These are phyloP conservation scores for Coniochaeta ligniaria DNA, from an alignment of 2,329 filamentous ascomycete species.

Conservation along the genomic window DNA sequence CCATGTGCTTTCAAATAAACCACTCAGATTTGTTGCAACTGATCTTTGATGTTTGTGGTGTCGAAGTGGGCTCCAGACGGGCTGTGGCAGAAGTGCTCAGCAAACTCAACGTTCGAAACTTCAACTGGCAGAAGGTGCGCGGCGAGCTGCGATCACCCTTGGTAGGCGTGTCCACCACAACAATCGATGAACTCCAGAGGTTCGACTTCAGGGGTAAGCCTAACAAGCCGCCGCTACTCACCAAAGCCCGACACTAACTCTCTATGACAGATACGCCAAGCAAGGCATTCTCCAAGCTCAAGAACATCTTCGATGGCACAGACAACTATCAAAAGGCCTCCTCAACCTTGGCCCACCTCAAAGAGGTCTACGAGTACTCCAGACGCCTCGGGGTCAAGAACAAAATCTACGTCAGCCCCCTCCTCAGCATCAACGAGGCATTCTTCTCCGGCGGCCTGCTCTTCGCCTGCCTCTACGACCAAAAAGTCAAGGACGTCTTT, in stretches of 20 bases:
- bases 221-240: neutral
- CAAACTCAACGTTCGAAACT: conserved; percentile 75
- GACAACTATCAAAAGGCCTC: conserved; percentile 69
- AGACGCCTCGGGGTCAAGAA: conserved; percentile 67
- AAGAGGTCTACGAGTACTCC: conserved; percentile 68
- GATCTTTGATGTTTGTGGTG: conserved; percentile 85
- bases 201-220: conserved; percentile 79
- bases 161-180: conserved; percentile 80
- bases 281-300: conserved; percentile 51
- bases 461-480: conserved; percentile 87
- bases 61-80: conserved; percentile 60
- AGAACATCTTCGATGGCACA: conserved; percentile 53
- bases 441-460: conserved; percentile 83
- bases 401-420: conserved; percentile 76
- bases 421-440: conserved; percentile 83
- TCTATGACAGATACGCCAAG: conserved; percentile 39
- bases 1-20: conserved; percentile 85
- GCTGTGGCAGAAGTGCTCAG: conserved; percentile 77
- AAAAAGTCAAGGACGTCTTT: conserved; percentile 76
- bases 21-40: conserved; percentile 80
- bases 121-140: conserved; percentile 77
- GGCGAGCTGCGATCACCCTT: conserved; percentile 74
- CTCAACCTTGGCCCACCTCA: conserved; percentile 71
- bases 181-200: conserved; percentile 78
- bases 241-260: conserved; percentile 7